These are phyloP conservation scores for Fusarium zealandicum DNA, from an alignment of 2,329 filamentous ascomycete genomes.

Conservation along the genomic window DNA sequence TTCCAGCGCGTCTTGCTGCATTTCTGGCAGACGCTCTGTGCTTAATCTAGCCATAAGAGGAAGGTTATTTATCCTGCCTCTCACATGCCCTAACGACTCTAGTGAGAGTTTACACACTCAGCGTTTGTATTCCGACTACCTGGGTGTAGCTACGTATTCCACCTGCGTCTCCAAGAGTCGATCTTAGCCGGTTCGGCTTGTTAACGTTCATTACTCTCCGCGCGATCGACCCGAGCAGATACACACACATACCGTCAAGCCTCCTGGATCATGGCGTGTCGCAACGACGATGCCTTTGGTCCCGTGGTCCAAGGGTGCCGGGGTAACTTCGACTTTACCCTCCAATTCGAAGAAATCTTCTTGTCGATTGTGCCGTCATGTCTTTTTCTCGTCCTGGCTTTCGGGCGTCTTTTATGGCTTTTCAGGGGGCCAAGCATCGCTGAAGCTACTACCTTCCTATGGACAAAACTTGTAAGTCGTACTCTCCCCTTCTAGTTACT, in stretches of 20 bases:
- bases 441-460: neutral
- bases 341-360: slow-evolving; percentile 54
- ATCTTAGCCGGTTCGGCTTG: neutral
- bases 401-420: slow-evolving; percentile 1
- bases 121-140: neutral
- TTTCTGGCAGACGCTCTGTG: too few relatives aligned
- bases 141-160: neutral
- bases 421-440: neutral
- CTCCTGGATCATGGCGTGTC: slow-evolving; percentile 28
- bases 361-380: slow-evolving; percentile 49
- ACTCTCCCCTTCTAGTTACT: neutral
- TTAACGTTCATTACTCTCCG: neutral
- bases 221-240: neutral
- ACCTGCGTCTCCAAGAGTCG: too few relatives aligned
- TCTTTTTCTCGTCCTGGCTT: slow-evolving; percentile 39
- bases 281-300: slow-evolving; percentile 49
- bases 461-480: slow-evolving; percentile 1
- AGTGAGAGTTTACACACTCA: too few relatives aligned
- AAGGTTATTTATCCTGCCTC: too few relatives aligned
- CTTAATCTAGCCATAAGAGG: too few relatives aligned
- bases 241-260: too few relatives aligned
- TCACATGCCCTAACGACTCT: too few relatives aligned
- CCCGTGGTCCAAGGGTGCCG: slow-evolving; percentile 52
- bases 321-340: slow-evolving; percentile 55
- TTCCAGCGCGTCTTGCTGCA: too few relatives aligned